Base-by-base conservation (phyloP, 1,284 basidiomycete species). In the Macrocybe sp. region DNA sequence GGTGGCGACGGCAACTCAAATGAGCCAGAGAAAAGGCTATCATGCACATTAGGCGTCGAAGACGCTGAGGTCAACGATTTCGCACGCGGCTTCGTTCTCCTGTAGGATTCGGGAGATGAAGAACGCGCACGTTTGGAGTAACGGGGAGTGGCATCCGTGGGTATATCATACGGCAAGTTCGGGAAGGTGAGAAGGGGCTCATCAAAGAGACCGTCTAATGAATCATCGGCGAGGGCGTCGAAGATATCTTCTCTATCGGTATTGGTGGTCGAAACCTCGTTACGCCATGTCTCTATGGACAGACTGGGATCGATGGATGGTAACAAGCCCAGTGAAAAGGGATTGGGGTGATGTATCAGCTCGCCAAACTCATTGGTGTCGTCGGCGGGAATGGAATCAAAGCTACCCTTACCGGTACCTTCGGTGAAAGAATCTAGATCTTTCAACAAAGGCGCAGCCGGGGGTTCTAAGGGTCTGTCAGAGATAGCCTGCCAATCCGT, bases 341-440 rank as follows among this genome's bases (percentile, higher is more conserved):
- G 45, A 48, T 60, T 53, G 11, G 60, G 50, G 28, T 35, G 50
- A 40, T 60, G 51, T 14, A 55, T 50, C 38, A 57, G 53, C 37
- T 60, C 53, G 16, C 56, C 58, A 44, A 53, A 52, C 43, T 59
- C 53, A 41, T 52, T 63, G 34, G 65, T 66, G 29, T 59, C 56
- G n/a, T 63, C 64, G 42, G 60, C 62, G 29, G 69, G 58, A 42
- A 71, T 59, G 48, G 64, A 73, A 50, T 73, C 73, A 59, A 79
- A 78, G 52, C 73, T 75, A 36, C 75, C 75, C 46, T 63, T 59
- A 12, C 67, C 70, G 7, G 73, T 75, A 29, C 76, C 76, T 39
- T 77, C 73, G n/a, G 74, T 75, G 64, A 79, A 79, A 45, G 74
- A 73, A 50, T 79, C 76, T 22, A 71, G 55, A 55, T 79, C 76